These are phyloP conservation scores for Quercus suber DNA, from an alignment of 306 rosid species.

Conservation along the genomic window DNA sequence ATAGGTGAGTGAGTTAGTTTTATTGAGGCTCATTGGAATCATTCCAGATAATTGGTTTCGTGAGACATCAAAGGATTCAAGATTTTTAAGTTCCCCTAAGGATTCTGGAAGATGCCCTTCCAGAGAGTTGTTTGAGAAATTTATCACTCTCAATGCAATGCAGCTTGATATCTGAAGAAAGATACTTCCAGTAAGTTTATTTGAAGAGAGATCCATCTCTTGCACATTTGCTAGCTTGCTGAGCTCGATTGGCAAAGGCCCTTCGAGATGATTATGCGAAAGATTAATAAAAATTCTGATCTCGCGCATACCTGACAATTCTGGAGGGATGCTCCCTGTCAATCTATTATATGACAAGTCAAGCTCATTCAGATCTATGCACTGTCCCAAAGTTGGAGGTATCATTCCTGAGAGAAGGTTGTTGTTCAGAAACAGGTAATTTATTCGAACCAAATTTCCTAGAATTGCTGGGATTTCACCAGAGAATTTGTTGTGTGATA, in stretches of 20 bases:
- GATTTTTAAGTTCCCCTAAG: slow-evolving; percentile 53
- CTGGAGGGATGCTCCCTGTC: slow-evolving; percentile 50
- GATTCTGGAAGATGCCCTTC: slow-evolving; percentile 51
- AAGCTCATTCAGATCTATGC: slow-evolving; percentile 51
- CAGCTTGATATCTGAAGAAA: slow-evolving; percentile 65
- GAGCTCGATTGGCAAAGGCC: slow-evolving; percentile 58
- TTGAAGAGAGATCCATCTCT: slow-evolving; percentile 69
- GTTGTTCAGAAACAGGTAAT: slow-evolving; percentile 61
- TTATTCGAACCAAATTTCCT: slow-evolving; percentile 40
- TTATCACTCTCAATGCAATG: slow-evolving; percentile 47
- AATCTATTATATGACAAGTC: slow-evolving; percentile 64
- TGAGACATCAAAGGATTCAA: slow-evolving; percentile 55
- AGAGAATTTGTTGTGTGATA: slow-evolving; percentile 23
- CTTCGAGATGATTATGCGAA: slow-evolving; percentile 63
- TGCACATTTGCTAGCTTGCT: slow-evolving; percentile 62
- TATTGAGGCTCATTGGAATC: slow-evolving; percentile 48
- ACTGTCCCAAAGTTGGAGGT: slow-evolving; percentile 50
- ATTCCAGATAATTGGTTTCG: slow-evolving; percentile 46
- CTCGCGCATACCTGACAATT: slow-evolving; percentile 46
- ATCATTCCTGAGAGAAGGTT: slow-evolving; percentile 55
- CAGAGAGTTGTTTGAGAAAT: slow-evolving; percentile 54
- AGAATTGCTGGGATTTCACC: slow-evolving; percentile 52
- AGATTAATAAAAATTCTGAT: slow-evolving; percentile 68
- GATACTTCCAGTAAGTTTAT: slow-evolving; percentile 47
- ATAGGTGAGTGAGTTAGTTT: slow-evolving; percentile 39